Conservation (phyloP, 331 rosid genomes). For the Quercus lobata region DNA sequence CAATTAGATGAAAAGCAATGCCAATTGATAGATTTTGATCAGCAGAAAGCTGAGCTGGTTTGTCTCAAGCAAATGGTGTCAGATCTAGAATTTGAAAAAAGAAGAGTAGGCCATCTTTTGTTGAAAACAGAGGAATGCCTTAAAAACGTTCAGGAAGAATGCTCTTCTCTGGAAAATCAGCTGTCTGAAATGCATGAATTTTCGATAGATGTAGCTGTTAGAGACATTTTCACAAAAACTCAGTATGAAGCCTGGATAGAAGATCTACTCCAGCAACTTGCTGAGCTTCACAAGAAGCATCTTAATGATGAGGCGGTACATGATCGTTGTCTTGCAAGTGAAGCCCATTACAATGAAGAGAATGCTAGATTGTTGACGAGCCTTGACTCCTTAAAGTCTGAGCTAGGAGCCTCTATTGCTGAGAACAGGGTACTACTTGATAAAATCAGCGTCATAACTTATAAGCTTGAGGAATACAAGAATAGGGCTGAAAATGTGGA, state of each 20-base stretch:
- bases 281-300: conserved; percentile 44
- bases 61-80: conserved; percentile 53
- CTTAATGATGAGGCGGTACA: conserved; percentile 47
- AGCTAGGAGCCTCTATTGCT: conserved; percentile 48
- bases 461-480: conserved; percentile 47
- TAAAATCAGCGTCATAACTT: conserved; percentile 36
- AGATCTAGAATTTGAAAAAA: conserved; percentile 68
- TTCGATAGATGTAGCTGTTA: conserved; percentile 58
- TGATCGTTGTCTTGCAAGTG: conserved; percentile 46
- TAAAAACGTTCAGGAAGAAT: conserved; percentile 40
- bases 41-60: conserved; percentile 51
- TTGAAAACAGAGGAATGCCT: conserved; percentile 51
- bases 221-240: conserved; percentile 44
- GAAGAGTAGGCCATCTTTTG: conserved; percentile 48
- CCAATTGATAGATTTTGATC: conserved; percentile 56
- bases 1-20: conserved; percentile 56
- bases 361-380: conserved; percentile 48
- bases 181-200: conserved; percentile 59
- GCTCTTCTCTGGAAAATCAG: conserved; percentile 61
- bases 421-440: conserved; percentile 52
- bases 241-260: conserved; percentile 54
- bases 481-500: conserved; percentile 34
- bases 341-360: conserved; percentile 60
- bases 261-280: conserved; percentile 49
- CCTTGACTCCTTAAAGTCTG: conserved; percentile 49